phyloP scores from a whole-genome alignment of 331 rosid species.

The Phaseolus coccineus region DNA sequence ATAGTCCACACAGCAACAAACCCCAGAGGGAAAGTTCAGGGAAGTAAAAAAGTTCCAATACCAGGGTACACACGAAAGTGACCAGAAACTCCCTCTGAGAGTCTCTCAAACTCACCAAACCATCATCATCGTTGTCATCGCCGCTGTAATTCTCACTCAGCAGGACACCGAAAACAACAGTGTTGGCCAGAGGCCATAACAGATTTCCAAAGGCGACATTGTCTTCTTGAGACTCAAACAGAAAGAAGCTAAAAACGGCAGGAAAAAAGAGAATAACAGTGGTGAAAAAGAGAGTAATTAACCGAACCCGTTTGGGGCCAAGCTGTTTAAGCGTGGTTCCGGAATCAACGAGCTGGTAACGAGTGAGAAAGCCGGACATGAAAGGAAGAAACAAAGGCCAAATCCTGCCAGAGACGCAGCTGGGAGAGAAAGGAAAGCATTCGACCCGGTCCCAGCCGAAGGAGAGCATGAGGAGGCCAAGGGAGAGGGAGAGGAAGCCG shows the following conservation, averaged over 20 bases:
- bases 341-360: slow-evolving; percentile 70
- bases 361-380: slow-evolving; percentile 74
- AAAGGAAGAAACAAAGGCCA: slow-evolving; percentile 91
- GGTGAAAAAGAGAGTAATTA: slow-evolving; percentile 75
- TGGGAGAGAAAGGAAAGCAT: slow-evolving; percentile 70
- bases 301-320: slow-evolving; percentile 65
- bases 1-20: slow-evolving; percentile 73
- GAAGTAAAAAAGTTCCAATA: slow-evolving; percentile 78
- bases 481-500: slow-evolving; percentile 61
- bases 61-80: slow-evolving; percentile 71
- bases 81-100: slow-evolving; percentile 71
- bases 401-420: slow-evolving; percentile 52
- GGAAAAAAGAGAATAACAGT: slow-evolving; percentile 81
- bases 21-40: slow-evolving; percentile 95
- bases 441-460: slow-evolving; percentile 83
- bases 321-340: slow-evolving; percentile 62
- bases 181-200: slow-evolving; percentile 84
- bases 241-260: slow-evolving; percentile 65
- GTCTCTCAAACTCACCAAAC: slow-evolving; percentile 58
- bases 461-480: slow-evolving; percentile 69
- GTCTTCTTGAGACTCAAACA: slow-evolving; percentile 58
- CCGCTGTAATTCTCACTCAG: slow-evolving; percentile 63
- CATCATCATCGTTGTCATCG: slow-evolving; percentile 44
- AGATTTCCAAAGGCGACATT: slow-evolving; percentile 56
- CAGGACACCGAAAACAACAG: slow-evolving; percentile 85